Evolutionary conservation across 495 filamentous ascomycete genomes (phyloP), one percentile per base, ranked within the genome.

Genomic region (Lasiosphaeria hispida): DNA sequence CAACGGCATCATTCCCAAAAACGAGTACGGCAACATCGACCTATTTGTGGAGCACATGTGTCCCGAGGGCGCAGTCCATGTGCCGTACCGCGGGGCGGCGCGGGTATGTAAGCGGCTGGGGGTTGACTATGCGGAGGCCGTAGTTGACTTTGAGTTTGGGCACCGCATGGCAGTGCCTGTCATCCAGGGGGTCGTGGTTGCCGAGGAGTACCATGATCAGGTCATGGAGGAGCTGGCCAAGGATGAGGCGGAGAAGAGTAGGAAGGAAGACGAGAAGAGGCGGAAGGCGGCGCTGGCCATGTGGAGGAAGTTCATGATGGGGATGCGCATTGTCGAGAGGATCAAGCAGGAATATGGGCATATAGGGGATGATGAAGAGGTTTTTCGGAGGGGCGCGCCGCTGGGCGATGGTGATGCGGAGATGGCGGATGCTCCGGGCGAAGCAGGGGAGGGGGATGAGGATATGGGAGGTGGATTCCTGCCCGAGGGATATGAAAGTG

Each of bases 21-120:
- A 99, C 65, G 84, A 87, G 38, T 99, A 91, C 65, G 92, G 93
- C 7, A 99, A 99, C 68, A 97, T 97, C 60, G 95, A 99, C 72
- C 85, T 96, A 60, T 99, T 92, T 66, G 92, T 88, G 3, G 87
- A 90, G 44, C 90, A 87, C 53, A 97, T 99, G 93, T 86, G 96
- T 14, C 94, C 94, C 1, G 64, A 76, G 42, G 94, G 81, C n/a
- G 92, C 93, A 6, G 80, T 88, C 10, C 94, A 99, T 70, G 78
- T 99, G 15, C 89, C 88, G 0, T 83, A 86, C 44, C 83, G 87
- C 38, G 89, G 91, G 4, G 87, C 86, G 0, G 86, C 84, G 40
- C 84, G 83, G 49, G 76, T 97, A 9, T 96, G 92, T 61, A 92
- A 89, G 63, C 84, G 87, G 55, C 79, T 99, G 2, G 85, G 83